Conservation (phyloP, 2,329 filamentous ascomycete species). For the Cercospora brassicicola region DNA sequence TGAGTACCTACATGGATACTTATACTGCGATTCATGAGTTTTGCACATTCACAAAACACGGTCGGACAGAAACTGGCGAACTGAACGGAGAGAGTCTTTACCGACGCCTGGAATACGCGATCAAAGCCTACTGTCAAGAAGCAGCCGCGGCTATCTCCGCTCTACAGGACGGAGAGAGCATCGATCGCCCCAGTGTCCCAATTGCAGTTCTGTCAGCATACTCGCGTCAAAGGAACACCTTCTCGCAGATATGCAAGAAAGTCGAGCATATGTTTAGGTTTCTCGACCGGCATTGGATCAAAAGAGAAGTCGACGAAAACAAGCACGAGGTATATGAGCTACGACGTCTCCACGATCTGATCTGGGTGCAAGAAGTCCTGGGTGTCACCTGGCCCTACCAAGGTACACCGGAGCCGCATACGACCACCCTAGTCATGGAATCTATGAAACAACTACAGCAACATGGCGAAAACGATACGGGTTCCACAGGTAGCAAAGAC, state of each 20-base stretch:
- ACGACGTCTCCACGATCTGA: neutral
- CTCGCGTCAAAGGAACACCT: neutral
- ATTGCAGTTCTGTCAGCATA: neutral
- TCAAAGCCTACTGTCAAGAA: neutral
- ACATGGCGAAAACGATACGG: too few species aligned
- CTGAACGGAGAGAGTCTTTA: neutral
- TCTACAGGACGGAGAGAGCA: neutral
- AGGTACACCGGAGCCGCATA: neutral
- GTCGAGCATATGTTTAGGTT: neutral
- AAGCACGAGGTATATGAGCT: neutral
- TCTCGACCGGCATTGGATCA: conserved; percentile 2
- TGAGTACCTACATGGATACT: neutral
- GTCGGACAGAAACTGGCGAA: neutral
- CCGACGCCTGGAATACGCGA: neutral
- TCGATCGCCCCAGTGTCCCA: neutral
- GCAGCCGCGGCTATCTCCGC: neutral
- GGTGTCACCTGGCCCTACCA: neutral
- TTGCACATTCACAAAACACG: neutral
- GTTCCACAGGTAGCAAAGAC: neutral
- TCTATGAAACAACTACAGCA: neutral
- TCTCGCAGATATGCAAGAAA: neutral
- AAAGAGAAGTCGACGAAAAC: neutral
- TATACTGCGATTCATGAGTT: neutral
- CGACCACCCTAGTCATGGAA: neutral
- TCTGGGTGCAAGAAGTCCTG: neutral